Base-by-base conservation (phyloP, 306 rosid species). In the Quercus dentata region DNA sequence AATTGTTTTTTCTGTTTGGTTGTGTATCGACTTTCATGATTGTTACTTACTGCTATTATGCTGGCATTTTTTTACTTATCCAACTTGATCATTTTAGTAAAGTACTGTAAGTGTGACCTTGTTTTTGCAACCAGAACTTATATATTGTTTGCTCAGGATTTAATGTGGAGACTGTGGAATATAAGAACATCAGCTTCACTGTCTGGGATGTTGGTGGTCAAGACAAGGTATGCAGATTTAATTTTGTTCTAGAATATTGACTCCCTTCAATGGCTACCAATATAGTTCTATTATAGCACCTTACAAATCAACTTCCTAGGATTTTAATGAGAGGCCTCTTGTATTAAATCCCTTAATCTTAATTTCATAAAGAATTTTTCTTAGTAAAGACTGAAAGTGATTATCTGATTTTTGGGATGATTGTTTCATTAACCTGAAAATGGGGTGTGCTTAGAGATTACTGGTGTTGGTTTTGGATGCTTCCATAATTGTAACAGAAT, bases 161-260 rank as follows among this genome's bases (percentile, higher is more conserved):
- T 82, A 94, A 94, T 69, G 98, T 94, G 80, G 98, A 94, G 90
- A 94, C 98, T 5, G 97, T 94, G 75, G 97, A 91, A 81, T 94
- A 94, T 77, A 91, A 94, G 89, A 94, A 94, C 97, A 94, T 94
- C 83, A 94, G 98, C 91, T 94, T 94, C 81, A 94, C 98, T 57
- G 98, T 94, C 67, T 94, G 98, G 98, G 98, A 94, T 87, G 97
- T 94, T n/a, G 98, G 98, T 56, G 98, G 97, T 78, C 97, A 94
- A 78, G 95, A 91, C 91, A 91, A 91, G 97, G 98, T 94, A 73
- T 73, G 51, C 19, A 35, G 41, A 49, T 51, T 56, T 56, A 20
- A 17, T 74, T 79, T 41, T 69, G 19, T 49, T 49, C 54, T 49
- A 49, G 54, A 12, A 49, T 3, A 9, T 46, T 46, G 54, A 12